Conservation (phyloP, 1,139 yeast species). For the Geotrichum klebahnii region DNA sequence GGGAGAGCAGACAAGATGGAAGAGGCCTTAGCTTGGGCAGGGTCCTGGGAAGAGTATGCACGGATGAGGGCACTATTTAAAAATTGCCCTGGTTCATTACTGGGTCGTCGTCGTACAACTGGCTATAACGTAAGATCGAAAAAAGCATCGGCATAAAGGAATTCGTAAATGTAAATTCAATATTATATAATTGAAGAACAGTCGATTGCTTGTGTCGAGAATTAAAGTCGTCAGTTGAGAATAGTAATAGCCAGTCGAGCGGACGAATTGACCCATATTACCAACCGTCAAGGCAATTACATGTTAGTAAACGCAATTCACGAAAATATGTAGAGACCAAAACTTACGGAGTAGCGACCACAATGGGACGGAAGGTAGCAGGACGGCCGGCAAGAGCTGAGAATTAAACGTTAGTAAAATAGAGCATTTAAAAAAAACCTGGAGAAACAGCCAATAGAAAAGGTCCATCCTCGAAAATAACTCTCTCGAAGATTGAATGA, state of each 20-base stretch:
- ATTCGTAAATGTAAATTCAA: not conserved
- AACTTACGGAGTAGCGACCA: conserved; percentile 27
- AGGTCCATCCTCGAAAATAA: too few relatives aligned
- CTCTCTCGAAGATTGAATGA: too few relatives aligned
- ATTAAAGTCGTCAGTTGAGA: not conserved
- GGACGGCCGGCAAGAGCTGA: conserved; percentile 23
- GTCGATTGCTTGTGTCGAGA: not conserved
- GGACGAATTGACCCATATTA: not conserved
- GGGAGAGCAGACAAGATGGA: conserved; percentile 90
- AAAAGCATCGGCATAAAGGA: too few relatives aligned
- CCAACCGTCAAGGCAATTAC: not conserved
- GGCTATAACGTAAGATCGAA: too few relatives aligned
- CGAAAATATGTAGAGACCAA: not conserved
- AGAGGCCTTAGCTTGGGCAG: conserved; percentile 88
- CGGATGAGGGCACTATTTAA: conserved; percentile 26
- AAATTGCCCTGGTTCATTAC: not conserved
- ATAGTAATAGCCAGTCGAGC: not conserved
- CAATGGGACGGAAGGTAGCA: conserved; percentile 28
- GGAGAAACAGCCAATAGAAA: too few relatives aligned
- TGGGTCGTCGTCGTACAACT: not conserved
- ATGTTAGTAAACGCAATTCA: not conserved
- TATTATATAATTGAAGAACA: too few relatives aligned
- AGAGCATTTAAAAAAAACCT: too few relatives aligned
- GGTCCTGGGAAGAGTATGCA: conserved; percentile 45
- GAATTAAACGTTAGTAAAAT: not conserved